These are phyloP conservation scores for Chlamydomonas sp. DNA, from an alignment of 139 green algal genomes.

Conservation along the genomic window DNA sequence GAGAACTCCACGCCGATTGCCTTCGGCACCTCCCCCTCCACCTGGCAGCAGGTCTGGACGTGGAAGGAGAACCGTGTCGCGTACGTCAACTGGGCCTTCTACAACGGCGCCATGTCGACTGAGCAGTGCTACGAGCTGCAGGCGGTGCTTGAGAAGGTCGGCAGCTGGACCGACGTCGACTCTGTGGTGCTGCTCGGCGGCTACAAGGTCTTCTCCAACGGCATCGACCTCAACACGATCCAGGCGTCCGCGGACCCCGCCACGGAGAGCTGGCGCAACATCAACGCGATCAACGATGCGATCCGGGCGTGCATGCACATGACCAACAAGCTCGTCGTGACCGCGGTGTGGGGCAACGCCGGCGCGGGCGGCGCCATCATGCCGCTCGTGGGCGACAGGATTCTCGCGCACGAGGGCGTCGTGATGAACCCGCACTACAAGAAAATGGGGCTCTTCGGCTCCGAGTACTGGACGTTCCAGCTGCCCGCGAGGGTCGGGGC, in stretches of 20 bases:
- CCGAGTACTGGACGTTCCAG: background rate
- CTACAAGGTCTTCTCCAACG: background rate
- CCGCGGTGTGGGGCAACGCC: background rate
- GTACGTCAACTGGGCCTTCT: too few relatives aligned
- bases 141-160: too few relatives aligned
- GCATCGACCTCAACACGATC: background rate
- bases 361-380: too few relatives aligned
- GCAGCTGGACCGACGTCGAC: too few relatives aligned
- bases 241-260: background rate
- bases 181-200: too few relatives aligned
- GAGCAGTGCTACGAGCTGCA: too few relatives aligned
- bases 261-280: background rate
- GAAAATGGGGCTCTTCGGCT: background rate
- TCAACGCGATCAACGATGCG: background rate
- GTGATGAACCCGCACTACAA: too few relatives aligned
- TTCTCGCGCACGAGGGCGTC: too few relatives aligned
- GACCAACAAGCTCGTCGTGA: background rate
- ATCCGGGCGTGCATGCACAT: background rate
- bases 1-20: background rate
- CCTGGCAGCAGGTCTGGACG: background rate
- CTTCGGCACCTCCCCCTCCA: background rate
- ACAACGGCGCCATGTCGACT: too few relatives aligned
- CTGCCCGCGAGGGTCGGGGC: background rate
- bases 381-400: too few relatives aligned
- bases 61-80: constrained; percentile 2